A percentile compares a stretch with the other conserved stretches of the same genome.
Conservation (phyloP, 2,329 filamentous ascomycete species). For the Chaetothyriales sp. region DNA sequence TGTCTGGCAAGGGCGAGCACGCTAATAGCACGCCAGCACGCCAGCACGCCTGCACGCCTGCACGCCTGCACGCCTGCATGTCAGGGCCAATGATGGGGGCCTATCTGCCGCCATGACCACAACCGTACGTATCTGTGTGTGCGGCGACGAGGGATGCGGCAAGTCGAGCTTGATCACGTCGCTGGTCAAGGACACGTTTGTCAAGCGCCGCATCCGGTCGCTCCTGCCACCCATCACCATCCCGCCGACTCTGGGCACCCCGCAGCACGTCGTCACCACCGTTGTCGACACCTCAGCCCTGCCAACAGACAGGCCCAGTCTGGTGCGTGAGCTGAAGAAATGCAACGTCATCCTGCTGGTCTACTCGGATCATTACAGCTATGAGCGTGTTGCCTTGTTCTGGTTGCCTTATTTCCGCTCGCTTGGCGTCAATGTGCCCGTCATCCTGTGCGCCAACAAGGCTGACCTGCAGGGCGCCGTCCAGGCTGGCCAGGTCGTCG, state of each 20-base stretch:
- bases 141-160: slow-evolving; percentile 89
- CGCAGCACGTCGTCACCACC: slow-evolving; percentile 92
- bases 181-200: slow-evolving; percentile 92
- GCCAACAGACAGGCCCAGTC: slow-evolving; percentile 76
- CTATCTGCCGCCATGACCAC: background rate
- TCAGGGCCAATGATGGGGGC: no score
- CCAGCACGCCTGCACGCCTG: no score
- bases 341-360: slow-evolving; percentile 94
- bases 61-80: no score
- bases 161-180: slow-evolving; percentile 90
- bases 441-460: slow-evolving; percentile 94
- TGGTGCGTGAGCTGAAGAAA: slow-evolving; percentile 90
- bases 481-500: slow-evolving; percentile 69
- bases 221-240: slow-evolving; percentile 92
- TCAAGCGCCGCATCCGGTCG: slow-evolving; percentile 86
- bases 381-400: slow-evolving; percentile 89
- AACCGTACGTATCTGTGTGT: slow-evolving; percentile 81
- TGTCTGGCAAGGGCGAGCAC: no score
- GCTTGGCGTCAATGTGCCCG: slow-evolving; percentile 94
- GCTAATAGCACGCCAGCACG: no score
- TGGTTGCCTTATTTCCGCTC: slow-evolving; percentile 98
- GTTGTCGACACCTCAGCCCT: slow-evolving; percentile 95
- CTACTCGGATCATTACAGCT: slow-evolving; percentile 98
- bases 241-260: slow-evolving; percentile 79
- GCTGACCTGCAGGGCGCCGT: slow-evolving; percentile 69